Base-by-base conservation (phyloP, 306 rosid genomes). In the Malus orientalis region DNA sequence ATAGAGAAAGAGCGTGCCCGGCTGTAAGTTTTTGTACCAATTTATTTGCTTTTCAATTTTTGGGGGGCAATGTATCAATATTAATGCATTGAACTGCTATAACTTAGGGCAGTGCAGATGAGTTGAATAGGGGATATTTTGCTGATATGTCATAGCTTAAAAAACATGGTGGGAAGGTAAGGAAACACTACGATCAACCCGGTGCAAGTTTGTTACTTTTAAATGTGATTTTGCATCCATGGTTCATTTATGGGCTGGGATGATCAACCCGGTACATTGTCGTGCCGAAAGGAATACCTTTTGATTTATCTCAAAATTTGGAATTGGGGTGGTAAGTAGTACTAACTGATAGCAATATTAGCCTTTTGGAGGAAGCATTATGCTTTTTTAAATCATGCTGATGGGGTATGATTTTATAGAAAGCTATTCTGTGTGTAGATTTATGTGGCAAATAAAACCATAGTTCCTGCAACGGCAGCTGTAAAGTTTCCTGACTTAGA, bases 111-210 rank as follows among this genome's bases (percentile, higher is more conserved):
- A 95, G 97, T 84, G 68, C 80, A 81, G 97, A 95, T 89, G 99
- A 95, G 84, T 81, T 95, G 90, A 89, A 72, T 73, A 86, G 99
- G 77, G 97, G 97, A 20, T 89, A 89, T 78, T 82, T 92, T 59
- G 97, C 97, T 74, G 97, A 95, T 82, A 81, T 95, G 67, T 61
- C 83, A 19, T 97, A 95, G 81, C 86, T 86, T 67, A 76, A 92
- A 70, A 44, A 88, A 69, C 96, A 95, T 74, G 96, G 97, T 81
- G 99, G 99, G 71, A 92, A 95, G 96, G 97, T 86, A 90, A 90
- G 96, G 87, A 75, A 74, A 32, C 57, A 58, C 18, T 30, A 12
- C 19, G 61, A 30, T 70, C 53, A 27, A 44, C 9, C 61, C 4
- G 4, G 16, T 25, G 62, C 59, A 58, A 59, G 27, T 16, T 75